Base-by-base conservation (phyloP, 2,329 filamentous ascomycete species). In the Lithohypha guttulata region DNA sequence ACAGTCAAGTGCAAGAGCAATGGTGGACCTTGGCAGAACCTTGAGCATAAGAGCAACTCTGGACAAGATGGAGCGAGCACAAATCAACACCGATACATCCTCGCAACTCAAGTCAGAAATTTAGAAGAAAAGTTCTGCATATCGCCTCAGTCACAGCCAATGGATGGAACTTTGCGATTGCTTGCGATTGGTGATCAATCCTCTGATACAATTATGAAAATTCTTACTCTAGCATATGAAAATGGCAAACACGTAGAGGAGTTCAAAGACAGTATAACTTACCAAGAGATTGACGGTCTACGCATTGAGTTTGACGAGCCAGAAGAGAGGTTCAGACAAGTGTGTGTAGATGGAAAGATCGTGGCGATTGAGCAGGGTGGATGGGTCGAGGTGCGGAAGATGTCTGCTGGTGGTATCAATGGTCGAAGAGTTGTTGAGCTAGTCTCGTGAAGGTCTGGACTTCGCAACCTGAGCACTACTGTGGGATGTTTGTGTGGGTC, bases 301-400 rank as follows among this genome's bases (percentile, higher is more conserved):
- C 68, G 63, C 42, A 75, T 95, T 32, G 69, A 73, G 11, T 77
- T 84, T 23, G 46, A 64, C 1, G 83, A 91, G 53, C 65, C 73
- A 11, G 76, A 84, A n/a, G 66, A 65, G 1, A 66, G 77, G 37
- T 95, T 86, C 86, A 70, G 89, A 44, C 76, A 87, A 53, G 73
- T 93, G 10, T 96, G 89, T 57, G 69, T 96, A n/a, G 89, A 96
- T 59, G 89, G 89, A 2, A 85, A 81, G 38, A 93, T 93, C 52
- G 75, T 95, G 2, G 71, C 75, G 42, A 63, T 94, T 1, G 79
- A 81, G 14, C 58, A 67, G 36, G 77, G 71, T 2, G 86, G 86
- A 0, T 79, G 75, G 68, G 73, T 93, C 59, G 72, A 75, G 43
- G 70, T 94, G 1, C 60, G 58, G 45, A 43, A 39, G 31, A 39